A percentile compares a stretch with the other conserved stretches of the same genome.
Conservation (phyloP, 768 basidiomycete genomes). For the Rhizopogon vulgaris region DNA sequence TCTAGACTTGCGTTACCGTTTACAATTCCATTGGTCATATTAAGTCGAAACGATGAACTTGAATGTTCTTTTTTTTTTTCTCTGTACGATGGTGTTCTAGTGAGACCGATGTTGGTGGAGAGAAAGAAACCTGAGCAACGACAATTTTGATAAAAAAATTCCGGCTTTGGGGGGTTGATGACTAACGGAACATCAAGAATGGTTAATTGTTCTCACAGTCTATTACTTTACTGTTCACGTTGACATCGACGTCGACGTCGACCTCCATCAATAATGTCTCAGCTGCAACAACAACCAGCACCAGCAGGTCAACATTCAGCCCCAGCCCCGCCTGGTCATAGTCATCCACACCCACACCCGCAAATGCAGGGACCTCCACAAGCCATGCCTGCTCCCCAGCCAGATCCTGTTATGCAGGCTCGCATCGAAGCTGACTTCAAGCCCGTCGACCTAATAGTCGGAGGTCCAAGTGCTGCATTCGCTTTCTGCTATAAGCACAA, state of each 20-base stretch:
- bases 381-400: constrained; percentile 37
- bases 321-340: constrained; percentile 32
- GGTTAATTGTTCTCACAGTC: constrained; percentile 9
- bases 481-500: constrained; percentile 65
- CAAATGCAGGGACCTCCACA: constrained; percentile 32
- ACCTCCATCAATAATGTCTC: constrained; percentile 42
- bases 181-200: constrained; percentile 10
- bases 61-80: constrained; percentile 15
- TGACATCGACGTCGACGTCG: neutral
- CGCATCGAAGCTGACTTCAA: constrained; percentile 69
- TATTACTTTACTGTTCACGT: neutral
- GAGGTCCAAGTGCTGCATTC: constrained; percentile 43
- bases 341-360: constrained; percentile 29
- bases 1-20: constrained; percentile 70
- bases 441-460: constrained; percentile 50
- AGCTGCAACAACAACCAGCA: constrained; percentile 59
- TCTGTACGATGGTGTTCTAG: constrained; percentile 26
- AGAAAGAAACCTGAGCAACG: constrained; percentile 16
- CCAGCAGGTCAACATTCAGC: constrained; percentile 30
- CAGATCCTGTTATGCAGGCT: constrained; percentile 70
- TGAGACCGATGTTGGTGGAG: constrained; percentile 22
- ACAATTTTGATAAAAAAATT: constrained; percentile 19
- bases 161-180: constrained; percentile 17
- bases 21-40: constrained; percentile 93
- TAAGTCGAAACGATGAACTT: constrained; percentile 33